Base-by-base conservation (phyloP, 1,284 basidiomycete genomes). In the Leccinum fallax region DNA sequence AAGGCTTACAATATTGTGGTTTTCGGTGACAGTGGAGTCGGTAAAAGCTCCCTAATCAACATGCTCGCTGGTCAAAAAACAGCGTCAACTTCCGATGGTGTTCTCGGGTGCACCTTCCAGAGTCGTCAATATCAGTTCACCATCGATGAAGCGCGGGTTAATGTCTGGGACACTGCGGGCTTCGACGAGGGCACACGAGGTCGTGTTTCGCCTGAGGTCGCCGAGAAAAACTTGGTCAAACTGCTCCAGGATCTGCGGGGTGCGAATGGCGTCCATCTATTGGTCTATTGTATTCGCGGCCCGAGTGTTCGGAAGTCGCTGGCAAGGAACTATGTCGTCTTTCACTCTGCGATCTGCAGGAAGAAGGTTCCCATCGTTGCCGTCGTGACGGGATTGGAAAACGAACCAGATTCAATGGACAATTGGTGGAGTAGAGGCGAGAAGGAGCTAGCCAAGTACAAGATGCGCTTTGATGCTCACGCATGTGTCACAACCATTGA, bases 271-370 rank as follows among this genome's bases (percentile, higher is more conserved):
- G 60, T 78, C 40, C 67, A 74, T 49, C 71, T 76, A 16, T 67
- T 76, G 15, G 63, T 77, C 52, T 77, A 72, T 38, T 77, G 75
- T 62, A 67, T 78, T 53, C 74, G 75, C 13, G 73, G 69, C 19
- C 57, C 67, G 8, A 63, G 66, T 7, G 60, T 76, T 49, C 70
- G 69, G 19, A 67, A 64, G 48, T 64, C 66, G n/a, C 48, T 71
- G 52, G 48, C 64, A n/a, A 66, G 62, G 57, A 76, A 77, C 60
- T 76, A 76, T 55, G 57, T 61, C 38, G 58, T 75, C 26, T 74
- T 78, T 53, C 60, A 74, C 46, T 72, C 74, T 24, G 66, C 62
- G 2, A 66, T 76, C 40, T 72, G 74, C 59, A 63, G 71, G 34
- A 68, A 70, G 57, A 68, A 69, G 49, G 69, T 78, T 7, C 74